Base-by-base conservation (phyloP, 2,329 filamentous ascomycete species). In the Alternaria arbusti region DNA sequence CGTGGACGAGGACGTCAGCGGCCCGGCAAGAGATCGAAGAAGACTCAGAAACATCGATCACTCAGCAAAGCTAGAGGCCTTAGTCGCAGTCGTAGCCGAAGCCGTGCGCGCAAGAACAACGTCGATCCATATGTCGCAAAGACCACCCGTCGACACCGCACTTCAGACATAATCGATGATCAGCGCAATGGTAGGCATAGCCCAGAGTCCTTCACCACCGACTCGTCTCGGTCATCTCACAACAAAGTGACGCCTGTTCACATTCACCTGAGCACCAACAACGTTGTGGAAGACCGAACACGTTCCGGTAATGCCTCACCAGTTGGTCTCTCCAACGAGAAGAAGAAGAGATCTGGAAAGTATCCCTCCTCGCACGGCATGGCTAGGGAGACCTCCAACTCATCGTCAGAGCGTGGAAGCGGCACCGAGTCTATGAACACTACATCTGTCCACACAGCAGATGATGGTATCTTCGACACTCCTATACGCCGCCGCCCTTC, bases 401-500 rank as follows among this genome's bases (percentile, higher is more conserved):
- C 61, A n/a, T 75, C 69, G 3, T 67, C 55, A 49, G 63, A 70
- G 22, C 59, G 66, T 7, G 68, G 66, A 58, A 76, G 73, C 43
- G 71, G 71, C 23, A 74, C 70, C 1, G 65, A 63, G 9, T 74
- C 70, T 10, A 66, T 65, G 43, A 63, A 67, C 15, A 61, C 62
- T 28, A 67, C 69, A 4, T 76, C 73, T 6, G 50, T 59, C 9
- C 68, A 70, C 30, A 71, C 68, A 44, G 63, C 67, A 26, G 68
- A 70, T 11, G 70, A 73, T 45, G 65, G 65, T 28, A 59, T 74
- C 51, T 74, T 74, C 57, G 69, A 68, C 5, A 47, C 47, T 11
- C 66, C 68, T 28, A 25, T 66, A 7, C 62, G 61, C 20, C n/a
- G 47, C 20, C 50, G 47, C 30, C 50, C 63, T 13, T 36, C 65